Conservation (phyloP, 1,284 basidiomycete species). For the Rhizoctonia solani region DNA sequence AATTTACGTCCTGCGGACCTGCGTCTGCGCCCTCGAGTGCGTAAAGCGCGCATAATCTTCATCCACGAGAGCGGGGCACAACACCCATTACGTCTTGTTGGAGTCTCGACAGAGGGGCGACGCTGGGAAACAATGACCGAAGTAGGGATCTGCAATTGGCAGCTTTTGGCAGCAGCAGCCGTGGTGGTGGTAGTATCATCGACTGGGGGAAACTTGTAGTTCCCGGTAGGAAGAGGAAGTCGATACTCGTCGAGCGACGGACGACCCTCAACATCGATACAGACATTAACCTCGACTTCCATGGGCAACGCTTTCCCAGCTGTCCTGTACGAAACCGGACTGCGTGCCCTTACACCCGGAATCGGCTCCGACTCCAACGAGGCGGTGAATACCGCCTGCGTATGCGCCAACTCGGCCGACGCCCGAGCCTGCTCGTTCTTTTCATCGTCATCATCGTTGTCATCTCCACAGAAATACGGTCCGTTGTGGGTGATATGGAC, state of each 20-base stretch:
- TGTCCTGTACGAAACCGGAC: conserved; percentile 9
- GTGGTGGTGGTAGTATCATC: no score
- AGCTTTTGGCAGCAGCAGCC: no score
- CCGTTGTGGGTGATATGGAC: background rate
- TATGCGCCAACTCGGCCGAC: conserved; percentile 30
- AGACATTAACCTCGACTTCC: background rate
- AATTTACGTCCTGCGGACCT: background rate
- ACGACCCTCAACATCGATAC: background rate
- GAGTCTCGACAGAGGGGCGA: no score
- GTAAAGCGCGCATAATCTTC: background rate
- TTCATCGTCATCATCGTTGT: background rate
- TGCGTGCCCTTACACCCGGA: conserved; percentile 20
- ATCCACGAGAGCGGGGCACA: conserved; percentile 16
- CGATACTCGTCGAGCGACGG: background rate
- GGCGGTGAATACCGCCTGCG: conserved; percentile 28
- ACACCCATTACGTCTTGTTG: background rate
- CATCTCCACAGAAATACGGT: background rate
- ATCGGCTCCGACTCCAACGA: conserved; percentile 18
- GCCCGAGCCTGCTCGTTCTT: conserved; percentile 24
- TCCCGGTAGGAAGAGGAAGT: conserved; percentile 2
- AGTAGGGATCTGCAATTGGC: no score
- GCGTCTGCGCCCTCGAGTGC: background rate
- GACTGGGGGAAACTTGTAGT: conserved; percentile 15
- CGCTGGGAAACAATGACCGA: no score
- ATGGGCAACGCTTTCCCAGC: conserved; percentile 25